Conservation (phyloP, 108 stramenopile species). For the Halocafeteria seosinensis region DNA sequence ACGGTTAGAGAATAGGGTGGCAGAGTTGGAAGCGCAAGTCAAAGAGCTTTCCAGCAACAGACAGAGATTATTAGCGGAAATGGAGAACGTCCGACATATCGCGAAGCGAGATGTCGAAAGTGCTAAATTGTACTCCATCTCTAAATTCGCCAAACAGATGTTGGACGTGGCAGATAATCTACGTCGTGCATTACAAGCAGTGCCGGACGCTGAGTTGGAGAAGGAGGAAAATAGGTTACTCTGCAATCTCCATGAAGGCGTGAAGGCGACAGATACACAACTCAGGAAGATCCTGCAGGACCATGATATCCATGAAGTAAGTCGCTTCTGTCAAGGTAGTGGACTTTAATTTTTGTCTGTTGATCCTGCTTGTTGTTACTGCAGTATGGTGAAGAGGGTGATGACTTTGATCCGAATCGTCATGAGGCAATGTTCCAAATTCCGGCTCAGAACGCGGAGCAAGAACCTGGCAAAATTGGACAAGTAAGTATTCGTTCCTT, state of each 20-base stretch:
- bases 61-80: conserved; percentile 70
- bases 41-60: conserved; percentile 54
- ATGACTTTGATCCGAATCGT: conserved; percentile 74
- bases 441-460: conserved; percentile 38
- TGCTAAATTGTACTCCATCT: conserved; percentile 58
- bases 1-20: too few relatives aligned
- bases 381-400: conserved; percentile 61
- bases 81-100: conserved; percentile 84
- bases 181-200: not conserved
- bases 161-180: conserved; percentile 25
- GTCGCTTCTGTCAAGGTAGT: not conserved
- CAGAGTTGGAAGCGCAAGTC: not conserved
- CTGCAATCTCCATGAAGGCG: conserved; percentile 56
- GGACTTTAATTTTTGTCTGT: not conserved
- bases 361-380: not conserved
- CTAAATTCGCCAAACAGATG: conserved; percentile 62
- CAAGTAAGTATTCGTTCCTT: too few relatives aligned
- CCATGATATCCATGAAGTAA: conserved; percentile 49
- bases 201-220: not conserved
- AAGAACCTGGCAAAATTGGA: conserved; percentile 35
- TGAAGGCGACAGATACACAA: conserved; percentile 67
- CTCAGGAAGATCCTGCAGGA: conserved; percentile 58
- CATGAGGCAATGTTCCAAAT: conserved; percentile 89
- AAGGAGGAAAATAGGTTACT: conserved; percentile 13
- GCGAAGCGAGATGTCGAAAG: conserved; percentile 65